Conservation (phyloP, 371 early-diverging fungal genomes). For the Chytridiales sp. region DNA sequence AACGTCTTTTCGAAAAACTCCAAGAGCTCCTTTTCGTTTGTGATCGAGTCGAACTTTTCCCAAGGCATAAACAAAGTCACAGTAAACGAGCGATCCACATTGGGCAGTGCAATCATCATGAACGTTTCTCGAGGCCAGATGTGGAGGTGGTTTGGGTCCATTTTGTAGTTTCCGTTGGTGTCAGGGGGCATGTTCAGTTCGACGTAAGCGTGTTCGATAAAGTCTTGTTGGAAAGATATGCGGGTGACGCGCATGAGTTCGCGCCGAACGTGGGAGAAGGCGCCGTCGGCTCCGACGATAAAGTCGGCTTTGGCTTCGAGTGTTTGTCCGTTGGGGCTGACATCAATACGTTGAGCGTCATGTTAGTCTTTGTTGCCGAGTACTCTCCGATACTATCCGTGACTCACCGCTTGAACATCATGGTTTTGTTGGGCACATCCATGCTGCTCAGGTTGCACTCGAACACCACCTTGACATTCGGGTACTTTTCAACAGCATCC, state of each 20-base stretch:
- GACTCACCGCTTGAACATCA: conserved; percentile 35
- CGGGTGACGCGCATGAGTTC: conserved; percentile 72
- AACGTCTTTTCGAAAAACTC: conserved; percentile 78
- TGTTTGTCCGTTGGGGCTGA: conserved; percentile 20
- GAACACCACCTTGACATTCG: conserved; percentile 69
- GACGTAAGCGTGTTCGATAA: conserved; percentile 89
- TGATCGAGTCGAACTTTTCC: conserved; percentile 76
- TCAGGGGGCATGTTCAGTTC: conserved; percentile 70
- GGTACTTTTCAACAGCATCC: conserved; percentile 61
- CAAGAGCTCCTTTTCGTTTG: conserved; percentile 64
- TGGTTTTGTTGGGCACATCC: conserved; percentile 56
- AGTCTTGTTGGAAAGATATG: conserved; percentile 81
- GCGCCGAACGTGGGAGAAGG: conserved; percentile 75
- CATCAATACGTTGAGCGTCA: background rate
- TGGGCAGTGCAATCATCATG: conserved; percentile 96
- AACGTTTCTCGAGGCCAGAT: conserved; percentile 96
- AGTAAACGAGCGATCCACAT: conserved; percentile 91
- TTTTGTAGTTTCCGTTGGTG: conserved; percentile 63
- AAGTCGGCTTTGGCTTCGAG: conserved; percentile 61
- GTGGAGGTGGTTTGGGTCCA: conserved; percentile 90
- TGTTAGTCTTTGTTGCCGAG: background rate
- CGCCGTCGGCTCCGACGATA: conserved; percentile 95
- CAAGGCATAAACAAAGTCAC: conserved; percentile 96
- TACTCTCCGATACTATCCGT: background rate
- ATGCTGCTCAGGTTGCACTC: conserved; percentile 57